phyloP scores from a whole-genome alignment of 345 rosid species.

The Linum tenue region DNA sequence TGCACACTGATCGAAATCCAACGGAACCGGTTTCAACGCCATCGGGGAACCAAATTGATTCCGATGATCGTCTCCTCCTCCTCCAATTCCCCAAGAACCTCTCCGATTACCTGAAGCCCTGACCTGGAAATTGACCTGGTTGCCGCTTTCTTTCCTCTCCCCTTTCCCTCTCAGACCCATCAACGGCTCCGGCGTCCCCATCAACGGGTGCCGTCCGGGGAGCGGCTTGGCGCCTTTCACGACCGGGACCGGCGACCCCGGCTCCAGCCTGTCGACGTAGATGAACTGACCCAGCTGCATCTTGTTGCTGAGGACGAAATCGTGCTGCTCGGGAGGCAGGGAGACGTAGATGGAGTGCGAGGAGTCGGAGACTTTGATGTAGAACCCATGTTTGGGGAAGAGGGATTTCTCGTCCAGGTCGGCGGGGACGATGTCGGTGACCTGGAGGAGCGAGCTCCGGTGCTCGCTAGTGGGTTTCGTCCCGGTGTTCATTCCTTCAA shows the following conservation, averaged over 20 bases:
- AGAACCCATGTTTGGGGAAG: conserved; percentile 41
- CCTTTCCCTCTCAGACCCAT: conserved; percentile 44
- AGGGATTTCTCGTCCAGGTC: conserved; percentile 22
- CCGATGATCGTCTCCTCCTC: conserved; percentile 20
- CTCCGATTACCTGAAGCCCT: conserved; percentile 37
- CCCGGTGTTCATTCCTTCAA: conserved; percentile 25
- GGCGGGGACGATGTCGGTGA: conserved; percentile 42
- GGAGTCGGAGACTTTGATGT: conserved; percentile 48
- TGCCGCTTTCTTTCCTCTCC: conserved; percentile 31
- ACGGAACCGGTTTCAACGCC: conserved; percentile 65
- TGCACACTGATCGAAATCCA: conserved; percentile 69
- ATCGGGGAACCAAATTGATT: conserved; percentile 40
- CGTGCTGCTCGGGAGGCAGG: conserved; percentile 27
- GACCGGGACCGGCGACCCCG: conserved; percentile 38
- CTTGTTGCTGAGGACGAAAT: conserved; percentile 38
- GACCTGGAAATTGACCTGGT: not conserved
- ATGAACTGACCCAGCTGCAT: conserved; percentile 46
- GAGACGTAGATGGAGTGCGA: conserved; percentile 43
- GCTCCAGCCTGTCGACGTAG: conserved; percentile 31
- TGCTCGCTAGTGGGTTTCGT: conserved; percentile 23
- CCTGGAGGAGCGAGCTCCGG: conserved; percentile 43
- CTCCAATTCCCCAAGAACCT: conserved; percentile 73
- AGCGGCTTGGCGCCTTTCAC: conserved; percentile 37
- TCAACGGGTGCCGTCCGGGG: conserved; percentile 31
- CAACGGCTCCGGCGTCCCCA: conserved; percentile 42